Conservation (phyloP, 129 eudicot genomes). For the Arctium lappa region DNA sequence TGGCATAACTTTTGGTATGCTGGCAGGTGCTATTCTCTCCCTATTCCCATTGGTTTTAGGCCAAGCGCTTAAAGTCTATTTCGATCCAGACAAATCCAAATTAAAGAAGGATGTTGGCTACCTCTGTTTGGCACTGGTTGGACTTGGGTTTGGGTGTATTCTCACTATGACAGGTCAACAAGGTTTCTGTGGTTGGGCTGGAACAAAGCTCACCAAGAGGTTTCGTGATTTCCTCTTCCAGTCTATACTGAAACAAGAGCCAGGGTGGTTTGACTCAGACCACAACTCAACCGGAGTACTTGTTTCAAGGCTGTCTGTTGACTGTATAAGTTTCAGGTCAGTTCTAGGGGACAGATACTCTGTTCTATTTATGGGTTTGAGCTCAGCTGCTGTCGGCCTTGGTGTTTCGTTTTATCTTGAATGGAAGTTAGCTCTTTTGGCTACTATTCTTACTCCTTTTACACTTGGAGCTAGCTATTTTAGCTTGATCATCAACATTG, state of each 20-base stretch:
- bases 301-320: slow-evolving; percentile 64
- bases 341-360: slow-evolving; percentile 74
- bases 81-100: slow-evolving; percentile 26
- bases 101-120: slow-evolving; percentile 54
- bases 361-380: slow-evolving; percentile 75
- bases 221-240: slow-evolving; percentile 49
- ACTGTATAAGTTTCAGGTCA: slow-evolving; percentile 61
- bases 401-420: slow-evolving; percentile 54
- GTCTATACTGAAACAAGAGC: slow-evolving; percentile 74
- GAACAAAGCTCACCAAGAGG: slow-evolving; percentile 70
- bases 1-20: slow-evolving; percentile 53
- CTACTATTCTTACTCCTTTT: slow-evolving; percentile 61
- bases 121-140: slow-evolving; percentile 63
- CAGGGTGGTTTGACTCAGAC: slow-evolving; percentile 74
- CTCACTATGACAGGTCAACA: slow-evolving; percentile 76
- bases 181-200: slow-evolving; percentile 89
- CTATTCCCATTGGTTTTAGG: slow-evolving; percentile 67
- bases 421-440: slow-evolving; percentile 70
- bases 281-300: slow-evolving; percentile 67
- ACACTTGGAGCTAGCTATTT: slow-evolving; percentile 90
- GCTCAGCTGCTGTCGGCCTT: slow-evolving; percentile 79
- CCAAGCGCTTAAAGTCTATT: slow-evolving; percentile 65
- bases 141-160: slow-evolving; percentile 72
- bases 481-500: slow-evolving; percentile 63
- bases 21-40: slow-evolving; percentile 80